Base-by-base conservation (phyloP, 78 protist species). In the Protostelium mycophagum region DNA sequence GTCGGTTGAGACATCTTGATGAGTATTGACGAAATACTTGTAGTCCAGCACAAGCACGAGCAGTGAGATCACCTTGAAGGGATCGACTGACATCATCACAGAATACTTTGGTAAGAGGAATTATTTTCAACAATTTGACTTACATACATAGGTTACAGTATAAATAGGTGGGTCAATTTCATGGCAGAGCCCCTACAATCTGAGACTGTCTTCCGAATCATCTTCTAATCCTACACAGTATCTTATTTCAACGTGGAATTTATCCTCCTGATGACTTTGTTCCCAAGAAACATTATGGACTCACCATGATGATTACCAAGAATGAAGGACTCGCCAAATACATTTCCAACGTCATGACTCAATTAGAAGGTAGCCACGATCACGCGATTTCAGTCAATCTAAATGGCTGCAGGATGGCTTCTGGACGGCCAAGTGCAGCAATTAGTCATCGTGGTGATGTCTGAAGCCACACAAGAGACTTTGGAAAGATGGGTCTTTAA, bases 401-500 rank as follows among this genome's bases (percentile, higher is more conserved):
- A 34, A 28, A 34, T n/a, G 31, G 36, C 0, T 10, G 25, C 90
- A 91, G 98, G 89, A 28, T 99, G 99, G 99, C 88, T 99, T 31
- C 0, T 51, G 84, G 35, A 63, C 0, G 94, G 97, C 36, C 85
- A 35, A 1, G 98, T 98, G 86, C 99, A 99, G 91, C 93, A 95
- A 91, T 94, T 99, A 0, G 99, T 98, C 0, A 83, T 99, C 0
- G 99, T 99, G 0, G 91, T 99, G n/a, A 88, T 97, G 0, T 83
- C 93, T 31, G 85, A 88, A 0, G 95, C 89, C 28, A 96, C 96
- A 10, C 89, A 87, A 28, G 97, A 96, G 28, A 87, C 89, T 0
- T 87, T 98, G 0, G 99, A 99, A 88, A 90, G 99, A 1, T 99
- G 99, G 99, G 95, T 85, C 39, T 99, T 99, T 36, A 96, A 99